phyloP scores from a whole-genome alignment of 306 rosid genomes.

The Pyrus communis region DNA sequence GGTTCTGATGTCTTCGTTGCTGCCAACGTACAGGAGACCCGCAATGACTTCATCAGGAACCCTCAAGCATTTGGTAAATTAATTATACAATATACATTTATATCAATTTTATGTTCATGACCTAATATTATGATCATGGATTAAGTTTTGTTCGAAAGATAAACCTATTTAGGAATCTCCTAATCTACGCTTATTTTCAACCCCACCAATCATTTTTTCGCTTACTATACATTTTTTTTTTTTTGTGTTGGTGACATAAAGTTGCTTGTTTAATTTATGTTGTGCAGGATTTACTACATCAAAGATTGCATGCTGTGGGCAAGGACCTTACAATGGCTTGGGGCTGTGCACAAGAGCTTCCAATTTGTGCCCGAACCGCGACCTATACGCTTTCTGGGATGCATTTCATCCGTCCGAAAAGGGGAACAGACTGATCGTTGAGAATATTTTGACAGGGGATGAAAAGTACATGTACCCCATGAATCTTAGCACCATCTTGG shows the following conservation, averaged over 20 bases:
- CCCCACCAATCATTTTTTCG: not conserved
- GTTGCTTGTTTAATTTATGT: not conserved
- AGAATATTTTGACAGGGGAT: conserved; percentile 33
- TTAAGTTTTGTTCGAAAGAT: not conserved
- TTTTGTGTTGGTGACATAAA: not conserved
- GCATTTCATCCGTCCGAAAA: conserved; percentile 64
- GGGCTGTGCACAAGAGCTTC: conserved; percentile 60
- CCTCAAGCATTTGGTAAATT: conserved; percentile 51
- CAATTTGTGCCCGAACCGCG: conserved; percentile 55
- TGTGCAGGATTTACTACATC: conserved; percentile 57
- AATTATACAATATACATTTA: not conserved
- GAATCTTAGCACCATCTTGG: conserved; percentile 76
- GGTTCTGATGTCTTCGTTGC: conserved; percentile 51
- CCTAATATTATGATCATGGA: not conserved
- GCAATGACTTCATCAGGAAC: conserved; percentile 27
- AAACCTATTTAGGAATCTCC: not conserved
- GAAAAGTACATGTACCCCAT: conserved; percentile 64
- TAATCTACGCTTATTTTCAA: not conserved
- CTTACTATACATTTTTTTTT: not conserved
- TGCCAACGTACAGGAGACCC: conserved; percentile 42
- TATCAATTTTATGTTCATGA: not conserved
- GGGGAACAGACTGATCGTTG: conserved; percentile 39
- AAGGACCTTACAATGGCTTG: conserved; percentile 66
- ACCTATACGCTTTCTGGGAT: conserved; percentile 71
- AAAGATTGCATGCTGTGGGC: conserved; percentile 79